Conservation (phyloP, 768 basidiomycete genomes). For the Lentinus brumalis region DNA sequence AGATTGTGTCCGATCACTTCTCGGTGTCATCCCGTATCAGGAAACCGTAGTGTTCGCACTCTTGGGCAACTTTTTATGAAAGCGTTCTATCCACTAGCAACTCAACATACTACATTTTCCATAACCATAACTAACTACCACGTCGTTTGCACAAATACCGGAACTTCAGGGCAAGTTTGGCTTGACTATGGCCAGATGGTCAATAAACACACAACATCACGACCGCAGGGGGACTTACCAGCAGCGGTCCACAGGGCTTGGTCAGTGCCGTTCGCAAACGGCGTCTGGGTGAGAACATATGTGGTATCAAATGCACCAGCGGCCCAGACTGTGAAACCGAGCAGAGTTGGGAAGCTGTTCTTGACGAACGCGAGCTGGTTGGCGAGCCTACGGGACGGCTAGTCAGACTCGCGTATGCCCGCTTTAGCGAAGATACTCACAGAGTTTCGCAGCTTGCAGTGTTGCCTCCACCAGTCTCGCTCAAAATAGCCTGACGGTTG, state of each 20-base stretch:
- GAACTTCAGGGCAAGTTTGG: background rate
- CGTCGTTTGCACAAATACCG: background rate
- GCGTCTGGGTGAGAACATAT: constrained; percentile 52
- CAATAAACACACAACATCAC: background rate
- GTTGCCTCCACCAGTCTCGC: constrained; percentile 49
- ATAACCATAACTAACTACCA: background rate
- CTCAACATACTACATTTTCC: background rate
- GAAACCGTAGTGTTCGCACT: background rate
- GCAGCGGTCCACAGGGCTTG: constrained; percentile 47
- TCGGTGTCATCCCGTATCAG: background rate
- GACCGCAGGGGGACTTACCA: constrained; percentile 30
- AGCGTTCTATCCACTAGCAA: no score
- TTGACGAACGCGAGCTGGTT: constrained; percentile 49
- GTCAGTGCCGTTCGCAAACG: constrained; percentile 48
- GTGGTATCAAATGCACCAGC: constrained; percentile 53
- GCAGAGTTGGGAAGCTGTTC: constrained; percentile 41
- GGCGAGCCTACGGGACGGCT: constrained; percentile 33
- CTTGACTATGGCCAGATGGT: background rate
- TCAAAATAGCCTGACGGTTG: constrained; percentile 44
- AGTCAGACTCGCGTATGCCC: no score
- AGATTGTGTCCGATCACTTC: constrained; percentile 12
- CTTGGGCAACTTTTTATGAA: background rate
- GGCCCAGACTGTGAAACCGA: constrained; percentile 57
- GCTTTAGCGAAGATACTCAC: constrained; percentile 22
- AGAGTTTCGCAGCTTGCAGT: constrained; percentile 38